A percentile compares a stretch with the other conserved stretches of the same genome.
phyloP scores from a whole-genome alignment of 257 asterid genomes.

The Solanum neorickii region DNA sequence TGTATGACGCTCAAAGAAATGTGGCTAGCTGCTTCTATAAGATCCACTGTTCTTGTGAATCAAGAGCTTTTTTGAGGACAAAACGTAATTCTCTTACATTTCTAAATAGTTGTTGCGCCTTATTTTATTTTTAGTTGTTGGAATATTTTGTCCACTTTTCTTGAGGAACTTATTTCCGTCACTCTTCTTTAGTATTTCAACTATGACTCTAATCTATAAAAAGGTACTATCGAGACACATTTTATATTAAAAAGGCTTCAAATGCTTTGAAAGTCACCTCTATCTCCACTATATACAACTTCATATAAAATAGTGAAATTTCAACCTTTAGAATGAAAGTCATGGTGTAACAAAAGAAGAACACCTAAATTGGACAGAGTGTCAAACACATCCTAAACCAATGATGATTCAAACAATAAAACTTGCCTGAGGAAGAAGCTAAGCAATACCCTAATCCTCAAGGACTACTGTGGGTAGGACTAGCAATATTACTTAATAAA shows the following conservation, averaged over 20 bases:
- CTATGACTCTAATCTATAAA: neutral
- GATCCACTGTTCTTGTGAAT: neutral
- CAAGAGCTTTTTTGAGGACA: neutral
- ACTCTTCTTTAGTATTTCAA: neutral
- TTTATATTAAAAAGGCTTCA: neutral
- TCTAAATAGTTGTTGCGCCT: neutral
- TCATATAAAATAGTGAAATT: neutral
- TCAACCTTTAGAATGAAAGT: neutral
- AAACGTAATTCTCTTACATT: neutral
- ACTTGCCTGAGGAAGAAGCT: neutral
- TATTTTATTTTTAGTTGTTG: neutral
- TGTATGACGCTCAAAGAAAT: neutral
- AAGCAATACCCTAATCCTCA: neutral
- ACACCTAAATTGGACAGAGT: neutral
- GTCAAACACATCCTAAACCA: neutral
- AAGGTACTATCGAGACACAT: neutral
- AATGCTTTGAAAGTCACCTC: neutral
- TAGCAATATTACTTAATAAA: neutral
- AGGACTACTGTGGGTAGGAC: neutral
- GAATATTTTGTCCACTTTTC: neutral
- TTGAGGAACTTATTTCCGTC: neutral
- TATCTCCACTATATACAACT: neutral
- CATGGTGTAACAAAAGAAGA: neutral
- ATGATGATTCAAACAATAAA: neutral
- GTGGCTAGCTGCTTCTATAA: neutral